Evolutionary conservation across 352 stramenopile genomes (phyloP), one percentile per base, ranked within the genome.

Genomic region (Globisporangium heterothallicum): DNA sequence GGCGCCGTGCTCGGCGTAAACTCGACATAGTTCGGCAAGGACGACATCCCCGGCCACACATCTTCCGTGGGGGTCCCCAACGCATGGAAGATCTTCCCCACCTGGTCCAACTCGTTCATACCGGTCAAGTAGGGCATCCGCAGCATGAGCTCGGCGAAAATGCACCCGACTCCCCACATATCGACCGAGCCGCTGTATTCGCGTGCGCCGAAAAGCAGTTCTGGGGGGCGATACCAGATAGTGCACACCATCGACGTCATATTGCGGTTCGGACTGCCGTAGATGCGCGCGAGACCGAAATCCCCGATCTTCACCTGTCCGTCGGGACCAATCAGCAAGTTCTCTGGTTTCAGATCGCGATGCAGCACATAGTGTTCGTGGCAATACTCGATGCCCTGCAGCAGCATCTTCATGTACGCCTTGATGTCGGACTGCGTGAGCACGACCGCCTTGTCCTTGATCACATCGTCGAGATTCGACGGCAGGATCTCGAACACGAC

Each of bases 181-280:
- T 96, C 86, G 38, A 96, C 83, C 5, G 70, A 84, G 12, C 81
- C 76, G 48, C 79, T 85, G 70, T 96, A 96, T 65, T 92, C 78
- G 27, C 68, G 58, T 29, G 81, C 83, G 19, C 86, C 86, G 54
- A 94, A 93, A 42, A 95, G 73, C 50, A 96, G 71, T 65, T 96
- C 86, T 13, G 86, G 86, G 21, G 83, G 78, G 10, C 86, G 77
- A 67, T 96, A 96, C 78, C 81, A 90, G 57, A 91, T 90, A 6
- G 85, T 95, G 43, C 82, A 92, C 36, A 95, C 85, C 73, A 92
- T 89, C 4, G 85, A 90, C 35, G 85, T 93, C 74, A 96, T 94
- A 50, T 94, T 91, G 38, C 73, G 78, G 49, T 94, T 92, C 12
- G 81, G 83, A 42, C 81, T 90, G 16, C 79, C 85, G 42, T 89